Evolutionary conservation across 768 basidiomycete species (phyloP).

Genomic region (Amyloporia xantha): DNA sequence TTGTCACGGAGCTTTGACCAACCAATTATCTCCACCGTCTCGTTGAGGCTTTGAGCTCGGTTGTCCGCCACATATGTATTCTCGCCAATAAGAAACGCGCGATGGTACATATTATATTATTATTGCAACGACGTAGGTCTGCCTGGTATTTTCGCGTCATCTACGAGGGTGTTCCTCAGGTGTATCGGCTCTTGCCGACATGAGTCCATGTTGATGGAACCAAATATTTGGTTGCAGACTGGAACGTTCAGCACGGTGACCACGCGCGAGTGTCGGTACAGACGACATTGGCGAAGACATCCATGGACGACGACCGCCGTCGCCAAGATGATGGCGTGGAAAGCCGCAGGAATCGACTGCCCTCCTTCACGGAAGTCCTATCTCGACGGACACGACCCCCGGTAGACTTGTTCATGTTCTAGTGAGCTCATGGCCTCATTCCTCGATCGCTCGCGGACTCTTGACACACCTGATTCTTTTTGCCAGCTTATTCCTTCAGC

Average conservation of each 20-base stretch:
- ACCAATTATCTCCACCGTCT: no score
- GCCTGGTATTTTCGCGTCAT: no score
- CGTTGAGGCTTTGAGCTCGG: no score
- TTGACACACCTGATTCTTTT: no score
- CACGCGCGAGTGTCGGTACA: not conserved
- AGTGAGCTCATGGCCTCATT: slow-evolving; percentile 47
- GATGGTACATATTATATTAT: no score
- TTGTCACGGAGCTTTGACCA: no score
- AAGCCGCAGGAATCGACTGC: slow-evolving; percentile 68
- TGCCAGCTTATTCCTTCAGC: slow-evolving; percentile 84
- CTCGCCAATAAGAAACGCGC: no score
- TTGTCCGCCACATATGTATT: no score
- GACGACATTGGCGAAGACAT: slow-evolving; percentile 1
- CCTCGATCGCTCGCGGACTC: not conserved
- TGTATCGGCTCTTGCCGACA: no score
- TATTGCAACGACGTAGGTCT: no score
- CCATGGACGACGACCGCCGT: slow-evolving; percentile 28
- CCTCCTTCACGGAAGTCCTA: slow-evolving; percentile 88
- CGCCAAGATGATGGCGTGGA: slow-evolving; percentile 69
- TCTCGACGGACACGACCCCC: slow-evolving; percentile 88
- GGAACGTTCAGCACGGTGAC: not conserved
- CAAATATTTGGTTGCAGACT: slow-evolving; percentile 5
- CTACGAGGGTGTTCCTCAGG: no score
- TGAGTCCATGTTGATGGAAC: no score
- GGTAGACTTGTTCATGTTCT: slow-evolving; percentile 98